Evolutionary conservation across 1,284 basidiomycete genomes (phyloP).

Genomic region (Apiotrichum siamense): DNA sequence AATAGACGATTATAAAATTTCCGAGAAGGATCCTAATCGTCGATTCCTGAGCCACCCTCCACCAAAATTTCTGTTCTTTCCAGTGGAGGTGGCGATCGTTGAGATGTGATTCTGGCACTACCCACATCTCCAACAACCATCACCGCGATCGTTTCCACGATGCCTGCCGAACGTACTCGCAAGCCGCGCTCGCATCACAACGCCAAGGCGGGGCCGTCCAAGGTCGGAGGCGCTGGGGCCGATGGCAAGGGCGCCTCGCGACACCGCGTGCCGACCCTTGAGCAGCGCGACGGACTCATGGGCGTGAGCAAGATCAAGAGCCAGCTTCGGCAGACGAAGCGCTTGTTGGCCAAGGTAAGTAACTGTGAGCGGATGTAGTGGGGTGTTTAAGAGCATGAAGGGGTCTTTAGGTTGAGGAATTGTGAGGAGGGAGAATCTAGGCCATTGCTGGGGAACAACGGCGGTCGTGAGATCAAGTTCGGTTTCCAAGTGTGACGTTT

Average conservation of each 20-base stretch:
- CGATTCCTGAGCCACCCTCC: too few relatives aligned
- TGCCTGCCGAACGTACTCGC: slow-evolving; percentile 1
- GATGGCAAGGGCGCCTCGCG: background rate
- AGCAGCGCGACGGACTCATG: slow-evolving; percentile 31
- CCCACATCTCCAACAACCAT: background rate
- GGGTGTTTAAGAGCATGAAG: background rate
- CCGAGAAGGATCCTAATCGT: background rate
- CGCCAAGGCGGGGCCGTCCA: slow-evolving; percentile 2
- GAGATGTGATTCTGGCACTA: background rate
- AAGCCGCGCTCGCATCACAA: background rate
- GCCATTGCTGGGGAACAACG: too few relatives aligned
- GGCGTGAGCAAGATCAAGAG: slow-evolving; percentile 64
- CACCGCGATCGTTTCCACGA: background rate
- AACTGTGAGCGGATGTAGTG: background rate
- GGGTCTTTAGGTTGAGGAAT: background rate
- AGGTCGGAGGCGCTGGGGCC: background rate
- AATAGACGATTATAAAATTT: too few relatives aligned
- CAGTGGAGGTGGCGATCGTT: background rate
- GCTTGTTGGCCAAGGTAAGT: slow-evolving; percentile 67
- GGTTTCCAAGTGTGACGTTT: too few relatives aligned
- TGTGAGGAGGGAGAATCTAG: too few relatives aligned
- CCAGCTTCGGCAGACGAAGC: slow-evolving; percentile 65
- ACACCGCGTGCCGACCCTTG: slow-evolving; percentile 22
- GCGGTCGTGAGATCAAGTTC: too few relatives aligned
- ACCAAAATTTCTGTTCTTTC: background rate